These are phyloP conservation scores for Globisporangium polare DNA, from an alignment of 352 stramenopile species.

Conservation along the genomic window DNA sequence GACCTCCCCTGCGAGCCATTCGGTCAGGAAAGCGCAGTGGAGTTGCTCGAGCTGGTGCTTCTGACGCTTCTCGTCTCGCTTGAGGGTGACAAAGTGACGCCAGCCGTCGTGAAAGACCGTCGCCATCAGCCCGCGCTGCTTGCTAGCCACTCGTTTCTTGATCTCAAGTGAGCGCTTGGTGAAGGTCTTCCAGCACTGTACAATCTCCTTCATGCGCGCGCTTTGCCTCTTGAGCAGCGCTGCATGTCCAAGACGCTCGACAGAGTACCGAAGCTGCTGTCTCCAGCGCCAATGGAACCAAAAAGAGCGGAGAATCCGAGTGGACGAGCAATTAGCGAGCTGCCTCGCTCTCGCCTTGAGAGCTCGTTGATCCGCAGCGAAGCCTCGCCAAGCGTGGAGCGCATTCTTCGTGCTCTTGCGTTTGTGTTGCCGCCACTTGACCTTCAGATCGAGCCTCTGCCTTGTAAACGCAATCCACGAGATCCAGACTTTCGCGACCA, in stretches of 20 bases:
- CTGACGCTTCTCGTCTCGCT: conserved; percentile 18
- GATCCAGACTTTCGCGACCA: conserved; percentile 10
- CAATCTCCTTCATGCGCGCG: not conserved
- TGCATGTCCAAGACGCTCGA: not conserved
- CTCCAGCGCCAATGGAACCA: conserved; percentile 11
- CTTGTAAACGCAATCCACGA: conserved; percentile 18
- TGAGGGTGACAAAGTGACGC: conserved; percentile 10
- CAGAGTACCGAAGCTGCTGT: not conserved
- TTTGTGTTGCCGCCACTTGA: not conserved
- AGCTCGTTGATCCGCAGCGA: not conserved
- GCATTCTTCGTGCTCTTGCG: not conserved
- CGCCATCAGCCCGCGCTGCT: conserved; percentile 10
- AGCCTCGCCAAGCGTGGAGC: not conserved
- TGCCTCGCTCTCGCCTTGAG: not conserved
- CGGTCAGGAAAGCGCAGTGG: conserved; percentile 24
- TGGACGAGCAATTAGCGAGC: not conserved
- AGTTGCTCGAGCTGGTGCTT: conserved; percentile 14
- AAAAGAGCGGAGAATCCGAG: not conserved
- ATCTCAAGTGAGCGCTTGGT: not conserved
- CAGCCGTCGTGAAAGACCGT: conserved; percentile 22
- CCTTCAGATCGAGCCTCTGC: conserved; percentile 5
- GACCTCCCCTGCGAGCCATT: conserved; percentile 23
- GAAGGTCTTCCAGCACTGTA: not conserved
- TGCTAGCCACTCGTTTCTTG: not conserved
- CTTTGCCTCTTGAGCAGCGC: not conserved